Conservation (phyloP, 371 early-diverging fungal species). For the Mucor racemosus region DNA sequence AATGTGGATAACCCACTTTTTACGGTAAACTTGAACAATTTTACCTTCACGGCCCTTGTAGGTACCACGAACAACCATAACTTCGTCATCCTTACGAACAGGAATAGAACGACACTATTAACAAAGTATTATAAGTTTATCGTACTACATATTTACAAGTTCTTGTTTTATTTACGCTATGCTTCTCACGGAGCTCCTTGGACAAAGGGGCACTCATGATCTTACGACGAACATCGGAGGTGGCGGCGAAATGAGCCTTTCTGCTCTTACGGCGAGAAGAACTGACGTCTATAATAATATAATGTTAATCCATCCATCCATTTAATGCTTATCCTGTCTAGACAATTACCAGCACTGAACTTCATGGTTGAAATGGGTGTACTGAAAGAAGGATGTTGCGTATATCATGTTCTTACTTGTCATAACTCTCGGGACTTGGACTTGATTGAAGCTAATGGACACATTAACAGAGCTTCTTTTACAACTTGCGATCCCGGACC, state of each 20-base stretch:
- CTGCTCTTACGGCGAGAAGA: conserved; percentile 96
- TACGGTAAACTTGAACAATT: conserved; percentile 84
- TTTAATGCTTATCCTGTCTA: neutral
- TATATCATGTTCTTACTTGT: neutral
- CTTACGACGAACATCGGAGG: conserved; percentile 92
- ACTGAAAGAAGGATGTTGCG: conserved; percentile 18
- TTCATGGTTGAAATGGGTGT: conserved; percentile 35
- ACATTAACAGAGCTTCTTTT: neutral
- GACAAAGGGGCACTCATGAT: conserved; percentile 96
- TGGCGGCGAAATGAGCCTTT: conserved; percentile 98
- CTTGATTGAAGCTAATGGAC: too few relatives aligned
- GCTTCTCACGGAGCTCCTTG: conserved; percentile 98
- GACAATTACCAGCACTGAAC: conserved; percentile 42
- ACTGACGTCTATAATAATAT: conserved; percentile 76
- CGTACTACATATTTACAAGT: neutral
- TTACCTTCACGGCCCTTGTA: conserved; percentile 98
- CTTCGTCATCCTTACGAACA: conserved; percentile 97
- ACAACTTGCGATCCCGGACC: neutral
- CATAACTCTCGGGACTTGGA: conserved; percentile 18
- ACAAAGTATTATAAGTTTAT: neutral
- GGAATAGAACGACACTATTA: conserved; percentile 83
- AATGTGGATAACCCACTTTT: too few relatives aligned
- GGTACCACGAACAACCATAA: conserved; percentile 92
- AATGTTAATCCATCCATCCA: conserved; percentile 16
- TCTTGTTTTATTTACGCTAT: conserved; percentile 67